Evolutionary conservation across 108 stramenopile species (phyloP).

Genomic region (Nannochloropsis oceanica): DNA sequence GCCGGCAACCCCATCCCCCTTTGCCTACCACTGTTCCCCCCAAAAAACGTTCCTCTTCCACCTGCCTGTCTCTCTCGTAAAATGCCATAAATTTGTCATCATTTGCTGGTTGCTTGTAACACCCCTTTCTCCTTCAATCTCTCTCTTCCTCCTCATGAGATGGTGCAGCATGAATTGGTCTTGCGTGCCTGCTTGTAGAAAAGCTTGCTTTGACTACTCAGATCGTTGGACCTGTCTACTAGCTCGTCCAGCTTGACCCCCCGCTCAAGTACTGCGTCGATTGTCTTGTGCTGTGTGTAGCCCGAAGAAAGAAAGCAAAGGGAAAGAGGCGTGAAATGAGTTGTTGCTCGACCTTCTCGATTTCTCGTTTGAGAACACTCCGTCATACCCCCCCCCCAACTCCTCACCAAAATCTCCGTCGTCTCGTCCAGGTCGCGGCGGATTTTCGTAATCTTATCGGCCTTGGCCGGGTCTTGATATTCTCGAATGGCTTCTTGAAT

Average conservation of each 20-base stretch:
- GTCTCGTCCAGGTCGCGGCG: conserved; percentile 98
- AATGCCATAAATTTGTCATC: no score
- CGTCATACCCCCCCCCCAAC: not conserved
- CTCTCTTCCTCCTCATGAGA: conserved; percentile 41
- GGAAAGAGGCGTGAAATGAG: not conserved
- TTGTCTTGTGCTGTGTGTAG: conserved; percentile 63
- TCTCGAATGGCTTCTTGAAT: conserved; percentile 37
- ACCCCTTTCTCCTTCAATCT: not conserved
- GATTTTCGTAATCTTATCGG: conserved; percentile 95
- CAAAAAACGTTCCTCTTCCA: no score
- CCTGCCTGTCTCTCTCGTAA: no score
- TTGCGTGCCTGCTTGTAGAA: conserved; percentile 98
- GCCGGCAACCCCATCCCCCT: no score
- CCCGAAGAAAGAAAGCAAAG: not conserved
- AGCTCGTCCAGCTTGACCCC: conserved; percentile 93
- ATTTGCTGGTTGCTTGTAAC: no score
- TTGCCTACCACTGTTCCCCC: no score
- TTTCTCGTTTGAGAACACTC: not conserved
- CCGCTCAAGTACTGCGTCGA: conserved; percentile 88
- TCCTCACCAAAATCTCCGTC: conserved; percentile 62
- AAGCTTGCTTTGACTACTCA: conserved; percentile 91
- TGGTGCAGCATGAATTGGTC: conserved; percentile 94
- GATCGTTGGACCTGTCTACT: conserved; percentile 85
- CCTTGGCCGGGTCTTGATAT: conserved; percentile 68
- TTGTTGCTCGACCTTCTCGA: not conserved